Evolutionary conservation across 108 stramenopile species (phyloP), one percentile per base, ranked within the genome.

Genomic region (Chaetoceros tenuissimus): DNA sequence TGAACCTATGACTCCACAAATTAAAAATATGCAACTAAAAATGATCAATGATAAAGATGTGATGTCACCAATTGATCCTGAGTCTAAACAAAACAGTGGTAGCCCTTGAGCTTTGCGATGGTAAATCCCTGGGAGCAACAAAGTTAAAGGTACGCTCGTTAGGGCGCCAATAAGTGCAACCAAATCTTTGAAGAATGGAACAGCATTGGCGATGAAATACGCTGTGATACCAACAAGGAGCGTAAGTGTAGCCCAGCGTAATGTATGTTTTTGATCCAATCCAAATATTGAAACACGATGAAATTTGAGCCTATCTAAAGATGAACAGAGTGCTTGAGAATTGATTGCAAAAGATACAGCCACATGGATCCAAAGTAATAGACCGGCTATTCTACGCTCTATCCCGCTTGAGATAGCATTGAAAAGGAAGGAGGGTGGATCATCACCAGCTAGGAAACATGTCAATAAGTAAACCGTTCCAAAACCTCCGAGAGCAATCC

Each of bases 301-400:
- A 46, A 77, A 72, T 31, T 71, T 72, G 10, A 73, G 27, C 27
- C 82, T 75, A 57, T 87, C 85, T 53, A 84, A 58, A 3, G 77
- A 79, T n/a, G 75, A 55, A 60, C 81, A 82, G 53, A 87, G 71
- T 17, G 81, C 86, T 53, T 87, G 82, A 21, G 72, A 74, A 56
- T 87, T 87, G 50, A 87, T 87, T 23, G 86, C 82, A 53, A 79
- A 87, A 16, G 75, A 77, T 1, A 87, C 86, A 5, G 75, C 80
- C 1, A 87, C 80, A 66, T 87, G 86, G 26, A 73, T 31, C 75
- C 79, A 84, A 20, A 87, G 65, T n/a, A 84, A 56, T 19, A 77
- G 71, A 1, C 81, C 86, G 3, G 73, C 86, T 3, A 81, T 20
- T 16, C 78, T 72, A 25, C 80, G 68, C 29, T 59, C 60, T 52